These are phyloP conservation scores for Leccinum variicolor DNA, from an alignment of 768 basidiomycete genomes.

Conservation along the genomic window DNA sequence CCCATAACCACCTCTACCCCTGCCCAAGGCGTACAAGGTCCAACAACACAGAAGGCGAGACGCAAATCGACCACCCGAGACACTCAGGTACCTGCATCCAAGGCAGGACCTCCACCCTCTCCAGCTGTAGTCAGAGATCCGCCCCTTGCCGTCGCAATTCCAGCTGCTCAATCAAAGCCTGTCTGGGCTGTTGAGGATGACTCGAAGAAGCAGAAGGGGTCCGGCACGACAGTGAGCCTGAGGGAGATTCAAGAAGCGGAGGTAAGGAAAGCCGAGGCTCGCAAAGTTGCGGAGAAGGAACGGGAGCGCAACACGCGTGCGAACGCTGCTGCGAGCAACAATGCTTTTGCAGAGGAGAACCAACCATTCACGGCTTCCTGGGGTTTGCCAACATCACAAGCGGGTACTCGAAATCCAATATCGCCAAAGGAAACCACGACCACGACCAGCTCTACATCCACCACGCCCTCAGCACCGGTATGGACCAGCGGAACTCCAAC, in stretches of 20 bases:
- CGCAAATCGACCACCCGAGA: slow-evolving; percentile 28
- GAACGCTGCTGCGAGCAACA: slow-evolving; percentile 30
- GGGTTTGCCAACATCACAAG: slow-evolving; percentile 85
- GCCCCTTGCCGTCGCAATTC: slow-evolving; percentile 19
- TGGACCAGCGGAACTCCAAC: slow-evolving; percentile 69
- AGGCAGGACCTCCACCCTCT: slow-evolving; percentile 9
- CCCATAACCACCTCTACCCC: slow-evolving; percentile 11
- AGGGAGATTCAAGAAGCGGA: slow-evolving; percentile 97
- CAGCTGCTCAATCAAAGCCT: slow-evolving; percentile 40
- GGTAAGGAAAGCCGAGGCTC: slow-evolving; percentile 71
- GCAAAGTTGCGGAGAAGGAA: slow-evolving; percentile 73
- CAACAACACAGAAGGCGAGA: slow-evolving; percentile 23
- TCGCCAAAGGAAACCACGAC: slow-evolving; percentile 41
- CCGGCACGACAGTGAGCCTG: slow-evolving; percentile 56
- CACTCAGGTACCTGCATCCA: slow-evolving; percentile 20
- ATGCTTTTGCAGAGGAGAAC: slow-evolving; percentile 48
- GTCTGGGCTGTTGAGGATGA: slow-evolving; percentile 74
- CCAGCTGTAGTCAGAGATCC: slow-evolving; percentile 17
- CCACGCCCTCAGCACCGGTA: slow-evolving; percentile 44
- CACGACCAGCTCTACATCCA: slow-evolving; percentile 23
- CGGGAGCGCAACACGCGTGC: slow-evolving; percentile 58
- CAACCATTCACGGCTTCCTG: slow-evolving; percentile 72
- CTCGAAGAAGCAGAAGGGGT: slow-evolving; percentile 48
- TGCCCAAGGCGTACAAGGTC: slow-evolving; percentile 14
- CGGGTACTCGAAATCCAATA: slow-evolving; percentile 46